Evolutionary conservation across 106 monocot species (phyloP), one percentile per base, ranked within the genome.

Genomic region (Platanthera guangdongensis): DNA sequence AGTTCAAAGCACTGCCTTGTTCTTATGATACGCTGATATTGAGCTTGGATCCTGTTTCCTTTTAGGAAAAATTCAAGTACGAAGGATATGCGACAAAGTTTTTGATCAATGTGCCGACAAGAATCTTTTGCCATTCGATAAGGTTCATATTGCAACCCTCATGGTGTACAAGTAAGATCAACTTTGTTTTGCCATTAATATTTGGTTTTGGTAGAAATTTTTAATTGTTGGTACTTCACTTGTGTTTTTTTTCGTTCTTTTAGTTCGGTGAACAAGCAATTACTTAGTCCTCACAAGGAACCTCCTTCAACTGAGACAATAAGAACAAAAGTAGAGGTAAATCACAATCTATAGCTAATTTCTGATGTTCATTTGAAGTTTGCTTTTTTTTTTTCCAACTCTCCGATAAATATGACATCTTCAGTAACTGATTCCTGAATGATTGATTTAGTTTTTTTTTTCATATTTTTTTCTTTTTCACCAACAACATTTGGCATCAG

Each of bases 261-360:
- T 82, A 87, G 87, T 79, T 81, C 81, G 47, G 64, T 84, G 28
- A 84, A 87, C 72, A 84, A 82, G 80, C 77, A 87, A 59, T 74
- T 82, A 11, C 76, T 82, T 18, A 73, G 76, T 75, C 87, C 84
- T 50, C 79, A 84, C 28, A 87, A 84, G 79, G 84, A 87, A 49
- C 87, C 87, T 49, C 87, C 87, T 1, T 53, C 77, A 8, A 52
- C 19, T 68, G 5, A 45, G 19, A 47, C 0, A 5, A 52, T 87
- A 19, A 49, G 25, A 8, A 8, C 50, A 0, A 68, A 74, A 79
- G 8, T 82, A 52, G 1, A 68, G 76, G 84, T 87, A 81, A 16
- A 14, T 6, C 6, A 51, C 3, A 48, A 22, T 1, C 18, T 49
- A 5, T 12, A 10, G 5, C n/a, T 60, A 47, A 18, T 47, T 47